Percentiles rank a stretch among this genome's conserved stretches.
phyloP scores from a whole-genome alignment of 208 protist genomes.

The Trypanosoma platydactyli region DNA sequence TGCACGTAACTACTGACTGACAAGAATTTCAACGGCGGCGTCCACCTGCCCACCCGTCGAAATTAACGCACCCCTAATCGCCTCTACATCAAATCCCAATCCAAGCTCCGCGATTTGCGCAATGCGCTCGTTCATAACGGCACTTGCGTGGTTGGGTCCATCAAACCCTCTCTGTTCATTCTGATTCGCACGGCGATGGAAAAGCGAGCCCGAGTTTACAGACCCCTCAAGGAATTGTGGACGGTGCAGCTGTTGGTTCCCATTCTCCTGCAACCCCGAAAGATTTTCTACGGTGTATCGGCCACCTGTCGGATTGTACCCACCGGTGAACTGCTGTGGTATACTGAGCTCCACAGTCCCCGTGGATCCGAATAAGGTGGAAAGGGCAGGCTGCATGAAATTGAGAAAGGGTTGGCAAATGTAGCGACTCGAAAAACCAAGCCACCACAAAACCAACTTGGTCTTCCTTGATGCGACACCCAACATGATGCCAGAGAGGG shows the following conservation, averaged over 20 bases:
- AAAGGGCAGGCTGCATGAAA: constrained; percentile 37
- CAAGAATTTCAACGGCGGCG: constrained; percentile 53
- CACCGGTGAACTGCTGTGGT: constrained; percentile 26
- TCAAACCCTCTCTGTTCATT: background rate
- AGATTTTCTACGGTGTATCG: constrained; percentile 60
- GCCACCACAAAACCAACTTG: constrained; percentile 33
- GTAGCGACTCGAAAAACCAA: constrained; percentile 28
- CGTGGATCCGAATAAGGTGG: constrained; percentile 35
- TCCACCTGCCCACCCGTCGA: constrained; percentile 48
- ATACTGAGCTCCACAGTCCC: constrained; percentile 38
- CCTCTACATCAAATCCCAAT: constrained; percentile 37
- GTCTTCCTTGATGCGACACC: constrained; percentile 35
- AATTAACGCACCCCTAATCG: constrained; percentile 45
- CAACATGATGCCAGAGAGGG: constrained; percentile 51
- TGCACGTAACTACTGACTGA: constrained; percentile 16
- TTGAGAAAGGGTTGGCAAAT: constrained; percentile 48
- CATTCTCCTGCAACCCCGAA: constrained; percentile 8
- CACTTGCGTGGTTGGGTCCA: background rate
- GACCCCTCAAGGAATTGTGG: background rate
- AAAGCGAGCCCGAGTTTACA: background rate
- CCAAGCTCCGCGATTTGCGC: constrained; percentile 55
- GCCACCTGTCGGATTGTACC: constrained; percentile 26
- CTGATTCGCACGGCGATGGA: background rate
- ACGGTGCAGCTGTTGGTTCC: background rate
- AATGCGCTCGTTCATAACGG: constrained; percentile 31